Base-by-base conservation (phyloP, 257 asterid species). In the Avicennia marina region DNA sequence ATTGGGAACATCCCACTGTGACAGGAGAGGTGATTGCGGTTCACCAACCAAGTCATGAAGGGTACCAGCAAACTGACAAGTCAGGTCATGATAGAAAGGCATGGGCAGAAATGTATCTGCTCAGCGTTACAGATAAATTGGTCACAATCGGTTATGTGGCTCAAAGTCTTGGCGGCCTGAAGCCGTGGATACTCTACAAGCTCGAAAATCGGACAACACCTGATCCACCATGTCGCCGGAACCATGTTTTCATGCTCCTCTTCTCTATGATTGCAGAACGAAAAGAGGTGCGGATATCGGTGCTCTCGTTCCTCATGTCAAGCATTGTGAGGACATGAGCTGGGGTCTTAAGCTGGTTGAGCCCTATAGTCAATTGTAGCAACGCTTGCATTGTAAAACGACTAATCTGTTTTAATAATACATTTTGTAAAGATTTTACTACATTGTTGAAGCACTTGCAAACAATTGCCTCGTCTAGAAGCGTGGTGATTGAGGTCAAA, bases 81-180 rank as follows among this genome's bases (percentile, higher is more conserved):
- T 53, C 65, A 11, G 59, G 63, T 62, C 94, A 85, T 44, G 73
- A 83, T 16, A 64, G 75, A 13, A 85, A 81, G 67, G 94, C 91
- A 1, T 89, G 81, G 94, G 91, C 95, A 0, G 95, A 89, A 47
- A 89, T 89, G 68, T 89, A 89, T 55, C 65, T 89, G 32, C 76
- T 89, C 64, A 81, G 95, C 71, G 64, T 85, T 47, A 73, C 75
- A 11, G 96, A 89, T 62, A 85, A 81, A 62, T 36, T 85, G 72
- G 90, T 83, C 10, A 89, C 94, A 6, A 89, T 85, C 27, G 96
- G 96, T 4, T 89, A 85, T 59, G 95, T 85, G 63, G 96, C 95
- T 27, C 94, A 89, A 45, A 79, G 96, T 33, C 89, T 85, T 16
- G 95, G 96, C 43, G 94, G 85, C 29, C 5, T 85, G 66, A 81